Conservation (phyloP, 345 rosid species). For the Pistacia vera region DNA sequence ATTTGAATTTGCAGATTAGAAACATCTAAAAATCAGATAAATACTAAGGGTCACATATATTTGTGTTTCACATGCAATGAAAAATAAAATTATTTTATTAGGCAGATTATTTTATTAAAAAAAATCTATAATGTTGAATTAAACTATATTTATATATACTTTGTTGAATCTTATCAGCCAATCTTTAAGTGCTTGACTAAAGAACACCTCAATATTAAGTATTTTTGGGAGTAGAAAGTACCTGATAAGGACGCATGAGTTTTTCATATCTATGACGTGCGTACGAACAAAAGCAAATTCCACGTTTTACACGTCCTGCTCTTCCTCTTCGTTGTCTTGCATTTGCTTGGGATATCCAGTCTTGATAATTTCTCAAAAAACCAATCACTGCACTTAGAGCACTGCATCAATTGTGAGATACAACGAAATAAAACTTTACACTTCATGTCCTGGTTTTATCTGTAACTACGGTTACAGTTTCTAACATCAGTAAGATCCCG, state of each 20-base stretch:
- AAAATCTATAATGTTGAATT: no score
- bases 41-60: no score
- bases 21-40: no score
- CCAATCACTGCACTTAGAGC: constrained; percentile 16
- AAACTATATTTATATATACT: no score
- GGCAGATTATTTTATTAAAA: background rate
- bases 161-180: no score
- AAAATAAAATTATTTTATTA: no score
- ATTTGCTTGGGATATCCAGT: constrained; percentile 96
- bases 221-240: constrained; percentile 20
- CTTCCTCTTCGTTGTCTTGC: constrained; percentile 87
- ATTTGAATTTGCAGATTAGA: no score
- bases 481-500: background rate
- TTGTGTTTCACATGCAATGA: no score
- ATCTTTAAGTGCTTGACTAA: no score
- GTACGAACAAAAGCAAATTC: constrained; percentile 80
- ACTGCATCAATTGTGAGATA: constrained; percentile 9
- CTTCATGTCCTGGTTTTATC: background rate
- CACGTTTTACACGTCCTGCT: constrained; percentile 97
- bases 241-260: constrained; percentile 92
- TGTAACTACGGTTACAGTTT: background rate
- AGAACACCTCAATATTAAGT: background rate
- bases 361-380: constrained; percentile 77
- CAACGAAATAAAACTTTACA: background rate
- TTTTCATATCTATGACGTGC: constrained; percentile 75